A percentile compares a stretch with the other conserved stretches of the same genome.
Conservation (phyloP, 1,284 basidiomycete genomes). For the Boletellus dicymbophilus region DNA sequence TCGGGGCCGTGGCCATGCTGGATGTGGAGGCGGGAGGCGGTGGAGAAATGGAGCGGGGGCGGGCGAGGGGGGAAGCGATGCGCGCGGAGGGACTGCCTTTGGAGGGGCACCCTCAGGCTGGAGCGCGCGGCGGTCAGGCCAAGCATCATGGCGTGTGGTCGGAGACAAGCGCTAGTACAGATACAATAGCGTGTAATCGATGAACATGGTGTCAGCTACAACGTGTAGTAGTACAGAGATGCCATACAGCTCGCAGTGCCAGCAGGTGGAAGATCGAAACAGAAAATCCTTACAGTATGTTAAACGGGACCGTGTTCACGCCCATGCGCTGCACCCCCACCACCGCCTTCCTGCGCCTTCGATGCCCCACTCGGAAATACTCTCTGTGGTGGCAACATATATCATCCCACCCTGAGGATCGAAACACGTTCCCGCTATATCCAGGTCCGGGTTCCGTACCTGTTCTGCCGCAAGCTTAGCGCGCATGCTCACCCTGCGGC, state of each 20-base stretch:
- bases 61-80: slow-evolving; percentile 2
- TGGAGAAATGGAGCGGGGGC: slow-evolving; percentile 11
- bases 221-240: slow-evolving; percentile 24
- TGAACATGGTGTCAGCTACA: slow-evolving; percentile 17
- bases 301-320: slow-evolving; percentile 15
- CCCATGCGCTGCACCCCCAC: slow-evolving; percentile 47
- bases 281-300: slow-evolving; percentile 4
- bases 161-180: slow-evolving; percentile 5
- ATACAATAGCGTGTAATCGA: slow-evolving; percentile 6
- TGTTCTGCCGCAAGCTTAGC: slow-evolving; percentile 15
- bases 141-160: slow-evolving; percentile 26
- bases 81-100: slow-evolving; percentile 6
- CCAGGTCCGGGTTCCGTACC: slow-evolving; percentile 43
- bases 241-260: slow-evolving; percentile 14
- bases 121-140: slow-evolving; percentile 15
- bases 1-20: slow-evolving; percentile 16
- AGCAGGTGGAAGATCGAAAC: slow-evolving; percentile 7
- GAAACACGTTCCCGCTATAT: slow-evolving; percentile 75
- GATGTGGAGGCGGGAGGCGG: slow-evolving; percentile 10
- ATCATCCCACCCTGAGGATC: slow-evolving; percentile 67
- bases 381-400: slow-evolving; percentile 66
- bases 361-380: slow-evolving; percentile 67
- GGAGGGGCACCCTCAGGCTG: slow-evolving; percentile 9
- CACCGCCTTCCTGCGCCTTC: slow-evolving; percentile 61
- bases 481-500: slow-evolving; percentile 20